These are phyloP conservation scores for Syzygium aromaticum DNA, from an alignment of 345 rosid genomes.

Conservation along the genomic window DNA sequence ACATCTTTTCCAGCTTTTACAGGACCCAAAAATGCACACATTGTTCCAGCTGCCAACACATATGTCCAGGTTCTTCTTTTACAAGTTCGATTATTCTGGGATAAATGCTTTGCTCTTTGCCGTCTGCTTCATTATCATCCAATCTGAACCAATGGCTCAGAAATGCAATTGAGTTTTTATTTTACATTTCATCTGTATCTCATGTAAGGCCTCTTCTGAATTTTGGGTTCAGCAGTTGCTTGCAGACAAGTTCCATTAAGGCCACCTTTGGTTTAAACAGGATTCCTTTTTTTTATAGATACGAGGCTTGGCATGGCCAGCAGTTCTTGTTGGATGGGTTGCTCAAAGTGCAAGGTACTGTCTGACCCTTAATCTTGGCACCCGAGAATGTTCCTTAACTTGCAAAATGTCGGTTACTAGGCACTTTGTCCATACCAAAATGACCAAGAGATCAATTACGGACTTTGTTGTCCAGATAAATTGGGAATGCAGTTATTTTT, in stretches of 20 bases:
- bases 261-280: background rate
- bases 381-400: background rate
- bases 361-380: background rate
- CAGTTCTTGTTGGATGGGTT: slow-evolving; percentile 31
- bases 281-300: slow-evolving; percentile 8
- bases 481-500: background rate
- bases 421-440: background rate
- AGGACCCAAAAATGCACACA: slow-evolving; percentile 29
- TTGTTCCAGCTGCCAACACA: slow-evolving; percentile 30
- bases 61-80: slow-evolving; percentile 30
- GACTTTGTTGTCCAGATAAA: background rate
- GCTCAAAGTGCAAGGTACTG: slow-evolving; percentile 45
- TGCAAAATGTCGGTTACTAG: background rate
- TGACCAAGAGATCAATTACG: background rate
- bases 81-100: background rate
- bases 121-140: background rate
- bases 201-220: background rate
- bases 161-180: background rate
- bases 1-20: slow-evolving; percentile 23
- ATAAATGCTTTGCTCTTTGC: background rate
- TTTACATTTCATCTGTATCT: background rate
- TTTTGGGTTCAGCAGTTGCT: background rate
- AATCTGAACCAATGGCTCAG: background rate
- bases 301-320: slow-evolving; percentile 36
- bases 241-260: background rate